Base-by-base conservation (phyloP, 768 basidiomycete species). In the Naganishia vishniacii region DNA sequence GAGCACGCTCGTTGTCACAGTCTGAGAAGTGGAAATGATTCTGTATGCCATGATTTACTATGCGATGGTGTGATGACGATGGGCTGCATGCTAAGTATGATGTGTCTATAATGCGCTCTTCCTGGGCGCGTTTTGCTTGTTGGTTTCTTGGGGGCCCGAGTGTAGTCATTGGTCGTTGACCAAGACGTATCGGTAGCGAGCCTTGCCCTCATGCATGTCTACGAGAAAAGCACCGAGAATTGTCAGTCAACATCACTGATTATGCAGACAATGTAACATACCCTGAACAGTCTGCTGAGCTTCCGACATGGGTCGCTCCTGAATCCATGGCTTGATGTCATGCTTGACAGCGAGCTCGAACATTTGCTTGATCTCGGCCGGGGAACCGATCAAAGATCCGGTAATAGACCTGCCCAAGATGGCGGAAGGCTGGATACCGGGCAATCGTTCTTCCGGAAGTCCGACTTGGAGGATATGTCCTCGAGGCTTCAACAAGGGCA, bases 131-230 rank as follows among this genome's bases (percentile, higher is more conserved):
- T 29, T 34, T 32, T 51, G 49, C 15, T 29, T n/a, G 29, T 31
- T 23, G 37, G 34, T 56, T 40, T 56, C 53, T 56, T 56, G 53
- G 53, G 53, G 53, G 53, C 53, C 53, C 53, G 53, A 56, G 53
- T 56, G 53, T 56, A 56, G 53, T 56, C 53, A 56, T 56, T 56
- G 53, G 26, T 60, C 59, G 65, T 68, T 68, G 40, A 65, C 31
- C 59, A 70, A 60, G 44, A 70, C 69, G 42, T 65, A 70, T 49
- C 69, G 48, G 66, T 62, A 70, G 29, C 69, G 42, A 29, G 69
- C 69, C 32, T 66, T 65, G 28, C 69, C 69, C 45, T 67, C 60
- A 59, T 70, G 69, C 69, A 70, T 70, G 48, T 67, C 66, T 48
- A 42, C 9, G 31, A 26, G 3, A 16, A 3, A 16, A 28, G 32